These are phyloP conservation scores for Fraxinus excelsior DNA, from an alignment of 257 asterid species.

Conservation along the genomic window DNA sequence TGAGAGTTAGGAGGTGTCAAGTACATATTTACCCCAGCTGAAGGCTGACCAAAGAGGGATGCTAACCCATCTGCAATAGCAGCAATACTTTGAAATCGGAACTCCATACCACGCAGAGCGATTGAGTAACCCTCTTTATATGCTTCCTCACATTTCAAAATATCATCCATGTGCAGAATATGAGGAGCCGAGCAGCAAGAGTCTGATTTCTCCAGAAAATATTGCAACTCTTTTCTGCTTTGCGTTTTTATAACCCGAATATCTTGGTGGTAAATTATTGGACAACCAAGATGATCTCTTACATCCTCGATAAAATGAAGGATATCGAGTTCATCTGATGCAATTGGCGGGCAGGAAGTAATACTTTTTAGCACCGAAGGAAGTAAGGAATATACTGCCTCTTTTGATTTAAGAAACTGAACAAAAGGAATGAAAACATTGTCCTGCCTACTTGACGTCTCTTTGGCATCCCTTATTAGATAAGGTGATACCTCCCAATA, in stretches of 20 bases:
- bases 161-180: slow-evolving; percentile 45
- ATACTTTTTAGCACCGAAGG: slow-evolving; percentile 50
- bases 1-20: slow-evolving; percentile 75
- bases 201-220: slow-evolving; percentile 38
- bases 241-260: slow-evolving; percentile 67
- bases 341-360: slow-evolving; percentile 68
- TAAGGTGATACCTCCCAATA: slow-evolving; percentile 68
- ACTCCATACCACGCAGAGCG: slow-evolving; percentile 80
- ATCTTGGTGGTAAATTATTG: slow-evolving; percentile 67
- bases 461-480: slow-evolving; percentile 40
- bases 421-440: slow-evolving; percentile 44
- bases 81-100: slow-evolving; percentile 56
- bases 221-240: slow-evolving; percentile 51
- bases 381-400: slow-evolving; percentile 41
- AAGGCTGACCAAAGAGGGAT: slow-evolving; percentile 81
- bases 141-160: slow-evolving; percentile 62
- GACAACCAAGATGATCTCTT: slow-evolving; percentile 55
- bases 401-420: slow-evolving; percentile 42
- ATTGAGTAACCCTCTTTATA: slow-evolving; percentile 68
- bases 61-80: slow-evolving; percentile 66
- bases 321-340: slow-evolving; percentile 64
- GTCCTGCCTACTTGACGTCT: slow-evolving; percentile 32
- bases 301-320: slow-evolving; percentile 59
- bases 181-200: slow-evolving; percentile 32
- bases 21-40: slow-evolving; percentile 82